These are phyloP conservation scores for Heritiera fomes DNA, from an alignment of 345 rosid species.

Conservation along the genomic window DNA sequence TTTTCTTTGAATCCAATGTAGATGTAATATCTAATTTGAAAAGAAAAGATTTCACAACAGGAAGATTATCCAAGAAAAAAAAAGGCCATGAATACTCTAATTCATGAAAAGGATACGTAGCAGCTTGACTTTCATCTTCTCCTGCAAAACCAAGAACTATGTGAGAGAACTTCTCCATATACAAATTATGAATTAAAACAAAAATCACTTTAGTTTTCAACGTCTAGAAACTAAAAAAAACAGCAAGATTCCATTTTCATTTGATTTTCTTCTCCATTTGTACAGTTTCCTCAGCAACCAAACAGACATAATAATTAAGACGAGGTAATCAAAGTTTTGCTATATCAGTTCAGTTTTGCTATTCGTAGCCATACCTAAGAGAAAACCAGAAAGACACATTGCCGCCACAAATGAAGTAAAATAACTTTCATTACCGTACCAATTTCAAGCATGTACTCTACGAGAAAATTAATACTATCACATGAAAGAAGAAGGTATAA, in stretches of 20 bases:
- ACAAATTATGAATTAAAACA: background rate
- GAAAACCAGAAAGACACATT: no score
- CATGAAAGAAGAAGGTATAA: background rate
- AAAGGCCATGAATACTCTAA: background rate
- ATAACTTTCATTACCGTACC: background rate
- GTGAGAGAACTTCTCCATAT: background rate
- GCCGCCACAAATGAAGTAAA: background rate
- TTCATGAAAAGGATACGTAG: conserved; percentile 58
- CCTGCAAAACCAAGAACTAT: conserved; percentile 30
- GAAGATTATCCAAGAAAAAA: background rate
- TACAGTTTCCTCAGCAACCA: background rate
- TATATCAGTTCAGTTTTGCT: background rate
- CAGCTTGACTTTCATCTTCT: conserved; percentile 58
- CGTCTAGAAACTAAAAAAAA: background rate
- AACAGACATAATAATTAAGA: background rate
- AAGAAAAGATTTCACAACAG: background rate
- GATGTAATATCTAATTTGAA: background rate
- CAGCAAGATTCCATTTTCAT: conserved; percentile 14
- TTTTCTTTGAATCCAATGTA: background rate
- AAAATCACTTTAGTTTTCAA: background rate
- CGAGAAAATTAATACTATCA: background rate
- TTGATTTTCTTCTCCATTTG: background rate
- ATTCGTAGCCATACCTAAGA: background rate
- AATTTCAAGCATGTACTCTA: no score
- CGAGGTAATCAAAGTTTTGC: background rate